Evolutionary conservation across 176 grass and related monocot genomes (phyloP), one percentile per base, ranked within the genome.

Genomic region (Musa troglodytarum): DNA sequence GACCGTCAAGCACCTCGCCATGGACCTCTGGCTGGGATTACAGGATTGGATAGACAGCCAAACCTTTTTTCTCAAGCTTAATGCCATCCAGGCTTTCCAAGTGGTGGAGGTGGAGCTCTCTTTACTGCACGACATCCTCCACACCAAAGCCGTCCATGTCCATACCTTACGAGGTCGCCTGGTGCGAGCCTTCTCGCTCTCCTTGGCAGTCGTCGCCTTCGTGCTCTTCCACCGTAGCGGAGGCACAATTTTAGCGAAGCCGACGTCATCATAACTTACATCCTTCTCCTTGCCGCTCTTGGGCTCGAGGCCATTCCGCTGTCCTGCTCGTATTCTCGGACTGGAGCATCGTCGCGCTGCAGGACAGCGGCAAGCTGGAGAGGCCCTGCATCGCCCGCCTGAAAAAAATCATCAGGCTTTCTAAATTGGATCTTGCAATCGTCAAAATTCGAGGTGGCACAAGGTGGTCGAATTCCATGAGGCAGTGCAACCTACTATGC

Each of bases 31-130:
- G 74, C 74, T 83, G 28, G 73, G 66, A 22, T 72, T 72, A 43
- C 11, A 55, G n/a, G 76, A 79, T 1, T 50, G 76, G 4, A 14
- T 22, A 6, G 25, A 54, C 8, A 65, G 68, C 29, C 58, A 81
- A 14, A 23, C 9, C 23, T 74, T 28, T 19, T 84, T 79, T 56
- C 14, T 26, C 15, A 1, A 20, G 11, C 50, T 0, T 7, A 1
- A 2, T 0, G 1, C 65, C 1, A 1, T 1, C 3, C 43, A 55
- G 63, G 75, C 79, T 6, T 89, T 78, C 28, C 75, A 73, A 59
- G 1, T 82, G 51, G 72, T 43, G 0, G 87, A 89, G 74, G 76
- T 89, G 16, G 79, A 89, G 80, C 87, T 89, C 43, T 85, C 83
- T 0, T 75, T 89, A 19, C 22, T 89, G 3, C 85, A 83, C 22